Percentiles rank a stretch among this genome's conserved stretches.
These are phyloP conservation scores for Davidsoniella virescens DNA, from an alignment of 2,329 filamentous ascomycete species.

Conservation along the genomic window DNA sequence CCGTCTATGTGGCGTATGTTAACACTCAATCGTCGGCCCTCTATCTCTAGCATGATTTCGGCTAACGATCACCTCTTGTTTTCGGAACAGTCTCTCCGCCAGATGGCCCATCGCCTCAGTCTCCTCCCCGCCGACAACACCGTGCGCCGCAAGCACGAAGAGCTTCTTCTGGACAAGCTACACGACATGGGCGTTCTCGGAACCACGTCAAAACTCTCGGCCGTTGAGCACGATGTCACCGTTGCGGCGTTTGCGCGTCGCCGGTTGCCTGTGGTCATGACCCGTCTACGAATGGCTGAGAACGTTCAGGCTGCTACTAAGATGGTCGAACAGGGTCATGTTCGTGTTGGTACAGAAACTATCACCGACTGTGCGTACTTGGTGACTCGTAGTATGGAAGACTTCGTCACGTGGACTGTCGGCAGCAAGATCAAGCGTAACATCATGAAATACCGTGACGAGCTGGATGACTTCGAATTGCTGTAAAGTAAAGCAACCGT, in stretches of 20 bases:
- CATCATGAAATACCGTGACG: conserved; percentile 87
- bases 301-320: conserved; percentile 70
- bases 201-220: conserved; percentile 58
- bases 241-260: conserved; percentile 78
- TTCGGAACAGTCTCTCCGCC: conserved; percentile 51
- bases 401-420: conserved; percentile 92
- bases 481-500: conserved; percentile 32
- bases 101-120: conserved; percentile 76
- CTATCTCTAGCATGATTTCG: conserved; percentile 17
- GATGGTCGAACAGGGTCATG: conserved; percentile 87
- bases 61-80: no score
- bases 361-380: conserved; percentile 81
- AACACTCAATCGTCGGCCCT: conserved; percentile 2
- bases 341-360: conserved; percentile 78
- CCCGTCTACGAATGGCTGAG: conserved; percentile 77
- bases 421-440: conserved; percentile 95
- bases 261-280: conserved; percentile 80
- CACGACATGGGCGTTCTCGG: conserved; percentile 81
- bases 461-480: conserved; percentile 90
- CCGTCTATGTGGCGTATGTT: conserved; percentile 48
- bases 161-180: conserved; percentile 76
- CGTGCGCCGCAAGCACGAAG: conserved; percentile 68
- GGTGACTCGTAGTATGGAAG: conserved; percentile 79
- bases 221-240: conserved; percentile 75
- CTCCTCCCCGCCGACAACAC: conserved; percentile 66